Conservation (phyloP, 2,329 filamentous ascomycete species). For the Magnaporthales sp. region DNA sequence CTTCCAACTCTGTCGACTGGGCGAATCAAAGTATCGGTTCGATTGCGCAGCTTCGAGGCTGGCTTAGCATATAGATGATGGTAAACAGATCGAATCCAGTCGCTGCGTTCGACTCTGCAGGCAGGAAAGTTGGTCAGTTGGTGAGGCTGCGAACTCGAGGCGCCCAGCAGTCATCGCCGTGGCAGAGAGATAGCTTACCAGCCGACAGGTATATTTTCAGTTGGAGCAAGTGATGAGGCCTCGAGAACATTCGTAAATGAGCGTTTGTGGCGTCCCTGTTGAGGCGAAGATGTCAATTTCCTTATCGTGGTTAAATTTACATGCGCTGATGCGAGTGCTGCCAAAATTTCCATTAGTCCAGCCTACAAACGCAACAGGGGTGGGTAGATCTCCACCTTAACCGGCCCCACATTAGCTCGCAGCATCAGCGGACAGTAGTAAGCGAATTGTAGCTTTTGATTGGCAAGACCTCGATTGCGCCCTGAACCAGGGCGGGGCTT, state of each 20-base stretch:
- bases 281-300: neutral
- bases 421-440: neutral
- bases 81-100: neutral
- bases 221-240: neutral
- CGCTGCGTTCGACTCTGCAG: neutral
- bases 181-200: neutral
- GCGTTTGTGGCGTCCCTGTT: neutral
- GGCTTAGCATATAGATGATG: neutral
- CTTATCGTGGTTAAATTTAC: neutral
- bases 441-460: neutral
- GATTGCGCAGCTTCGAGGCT: neutral
- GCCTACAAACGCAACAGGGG: neutral
- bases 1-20: neutral
- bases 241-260: neutral
- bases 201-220: neutral
- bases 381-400: neutral
- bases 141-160: neutral
- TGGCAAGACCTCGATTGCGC: neutral
- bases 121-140: neutral
- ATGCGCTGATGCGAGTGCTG: neutral
- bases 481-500: neutral
- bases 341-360: neutral
- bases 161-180: neutral
- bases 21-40: neutral
- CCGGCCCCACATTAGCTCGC: neutral